Conservation (phyloP, 2,329 filamentous ascomycete species). For the Niveomyces coronatus region DNA sequence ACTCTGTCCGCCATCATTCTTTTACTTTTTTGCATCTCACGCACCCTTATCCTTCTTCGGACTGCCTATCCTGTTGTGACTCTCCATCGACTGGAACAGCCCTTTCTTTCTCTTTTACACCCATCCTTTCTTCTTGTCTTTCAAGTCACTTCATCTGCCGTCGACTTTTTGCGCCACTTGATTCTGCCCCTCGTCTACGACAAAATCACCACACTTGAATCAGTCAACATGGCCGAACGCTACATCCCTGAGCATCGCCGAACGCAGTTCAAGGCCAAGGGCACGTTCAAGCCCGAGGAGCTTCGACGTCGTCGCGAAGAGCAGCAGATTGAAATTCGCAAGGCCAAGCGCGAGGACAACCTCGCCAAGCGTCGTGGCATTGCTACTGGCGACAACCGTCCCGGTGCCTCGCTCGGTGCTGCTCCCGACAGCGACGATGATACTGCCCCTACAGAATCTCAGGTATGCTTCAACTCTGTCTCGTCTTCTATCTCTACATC, state of each 20-base stretch:
- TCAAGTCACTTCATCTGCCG: neutral
- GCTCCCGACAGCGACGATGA: constrained; percentile 97
- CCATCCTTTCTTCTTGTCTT: neutral
- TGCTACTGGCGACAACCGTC: constrained; percentile 66
- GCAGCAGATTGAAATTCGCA: constrained; percentile 98
- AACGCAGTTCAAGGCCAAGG: constrained; percentile 99
- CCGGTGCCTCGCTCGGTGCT: constrained; percentile 73
- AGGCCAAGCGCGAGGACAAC: constrained; percentile 98
- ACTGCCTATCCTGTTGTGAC: constrained; percentile 4
- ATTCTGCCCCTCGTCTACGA: constrained; percentile 12
- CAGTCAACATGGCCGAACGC: constrained; percentile 80
- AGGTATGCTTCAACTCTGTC: constrained; percentile 49
- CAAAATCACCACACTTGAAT: constrained; percentile 17
- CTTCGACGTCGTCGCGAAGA: constrained; percentile 96
- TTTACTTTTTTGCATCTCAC: constrained; percentile 9
- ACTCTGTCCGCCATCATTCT: constrained; percentile 6
- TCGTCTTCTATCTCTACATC: neutral
- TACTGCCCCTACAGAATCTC: constrained; percentile 83
- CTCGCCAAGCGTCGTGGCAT: constrained; percentile 96
- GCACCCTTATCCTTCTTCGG: constrained; percentile 3
- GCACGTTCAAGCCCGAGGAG: constrained; percentile 98
- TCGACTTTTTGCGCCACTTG: constrained; percentile 4
- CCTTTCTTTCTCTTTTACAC: neutral
- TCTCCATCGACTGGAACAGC: too few species aligned
- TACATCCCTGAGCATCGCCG: constrained; percentile 99